Conservation (phyloP, 805 yeast genomes). For the Zygosaccharomyces bisporus region DNA sequence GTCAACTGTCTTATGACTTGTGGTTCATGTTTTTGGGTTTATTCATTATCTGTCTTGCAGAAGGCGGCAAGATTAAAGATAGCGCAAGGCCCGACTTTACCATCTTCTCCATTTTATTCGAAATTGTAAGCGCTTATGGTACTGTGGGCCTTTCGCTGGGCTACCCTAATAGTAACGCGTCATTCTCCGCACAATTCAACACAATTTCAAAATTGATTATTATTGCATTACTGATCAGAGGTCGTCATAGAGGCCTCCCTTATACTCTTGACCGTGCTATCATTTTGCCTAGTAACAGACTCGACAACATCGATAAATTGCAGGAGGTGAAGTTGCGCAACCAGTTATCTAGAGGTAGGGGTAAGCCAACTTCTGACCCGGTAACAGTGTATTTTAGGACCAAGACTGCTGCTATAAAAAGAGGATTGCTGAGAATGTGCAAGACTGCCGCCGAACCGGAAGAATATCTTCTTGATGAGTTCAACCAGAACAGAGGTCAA, state of each 20-base stretch:
- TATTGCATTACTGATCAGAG: constrained; percentile 87
- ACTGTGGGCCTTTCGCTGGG: constrained; percentile 93
- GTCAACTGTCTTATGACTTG: constrained; percentile 87
- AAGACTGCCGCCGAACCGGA: constrained; percentile 7
- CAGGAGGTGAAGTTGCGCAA: constrained; percentile 40
- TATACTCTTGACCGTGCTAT: constrained; percentile 92
- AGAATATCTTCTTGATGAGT: constrained; percentile 8
- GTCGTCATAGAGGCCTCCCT: constrained; percentile 95
- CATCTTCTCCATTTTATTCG: constrained; percentile 75
- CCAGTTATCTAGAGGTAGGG: constrained; percentile 8
- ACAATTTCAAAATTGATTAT: constrained; percentile 77
- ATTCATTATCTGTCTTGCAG: constrained; percentile 83
- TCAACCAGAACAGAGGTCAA: constrained; percentile 4
- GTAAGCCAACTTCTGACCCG: constrained; percentile 25
- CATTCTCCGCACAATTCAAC: constrained; percentile 70
- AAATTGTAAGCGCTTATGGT: constrained; percentile 91
- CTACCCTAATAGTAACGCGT: constrained; percentile 60
- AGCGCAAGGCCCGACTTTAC: constrained; percentile 48
- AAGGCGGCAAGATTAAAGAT: constrained; percentile 56
- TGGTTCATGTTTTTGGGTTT: constrained; percentile 90
- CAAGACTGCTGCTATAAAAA: constrained; percentile 11
- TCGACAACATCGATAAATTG: constrained; percentile 56
- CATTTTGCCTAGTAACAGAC: constrained; percentile 68
- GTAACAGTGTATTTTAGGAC: constrained; percentile 29
- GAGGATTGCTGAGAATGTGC: constrained; percentile 6